These are phyloP conservation scores for Lodderomyces elongisporus DNA, from an alignment of 1,139 yeast genomes.

Conservation along the genomic window DNA sequence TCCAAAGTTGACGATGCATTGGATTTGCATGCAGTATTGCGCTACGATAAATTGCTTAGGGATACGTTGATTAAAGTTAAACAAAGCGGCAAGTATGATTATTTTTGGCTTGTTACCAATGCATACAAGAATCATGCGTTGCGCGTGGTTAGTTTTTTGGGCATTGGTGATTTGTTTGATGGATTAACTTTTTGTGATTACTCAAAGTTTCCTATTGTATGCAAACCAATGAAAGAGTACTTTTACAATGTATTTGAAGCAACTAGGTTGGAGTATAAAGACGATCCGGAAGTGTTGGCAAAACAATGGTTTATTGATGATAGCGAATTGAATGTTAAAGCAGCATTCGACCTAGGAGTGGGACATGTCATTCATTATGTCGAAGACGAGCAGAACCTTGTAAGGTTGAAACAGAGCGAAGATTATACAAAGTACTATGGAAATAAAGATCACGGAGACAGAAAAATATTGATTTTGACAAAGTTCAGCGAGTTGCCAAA, in stretches of 20 bases:
- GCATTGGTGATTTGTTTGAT: conserved; percentile 85
- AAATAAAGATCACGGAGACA: conserved; percentile 22
- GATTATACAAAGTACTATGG: conserved; percentile 37
- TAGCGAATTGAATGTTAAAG: conserved; percentile 59
- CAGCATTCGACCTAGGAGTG: conserved; percentile 49
- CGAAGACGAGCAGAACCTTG: conserved; percentile 43
- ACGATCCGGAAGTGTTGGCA: conserved; percentile 28
- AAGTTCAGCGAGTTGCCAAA: conserved; percentile 2
- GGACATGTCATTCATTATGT: conserved; percentile 55
- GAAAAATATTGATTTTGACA: conserved; percentile 2
- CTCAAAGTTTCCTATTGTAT: conserved; percentile 55
- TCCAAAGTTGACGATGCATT: conserved; percentile 85
- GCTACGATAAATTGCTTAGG: conserved; percentile 54
- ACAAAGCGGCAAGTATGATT: conserved; percentile 29
- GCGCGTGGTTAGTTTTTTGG: conserved; percentile 70
- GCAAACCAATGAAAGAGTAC: conserved; percentile 74
- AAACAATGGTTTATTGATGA: conserved; percentile 72
- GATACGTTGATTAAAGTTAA: conserved; percentile 45
- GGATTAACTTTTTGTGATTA: conserved; percentile 94
- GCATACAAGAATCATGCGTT: conserved; percentile 89
- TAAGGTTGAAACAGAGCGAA: conserved; percentile 21
- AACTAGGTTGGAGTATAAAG: conserved; percentile 53
- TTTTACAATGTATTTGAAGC: conserved; percentile 52
- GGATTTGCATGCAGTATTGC: conserved; percentile 71
- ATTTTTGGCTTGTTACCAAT: conserved; percentile 83